Evolutionary conservation across 2,329 filamentous ascomycete genomes (phyloP).

Genomic region (Xylaria multiplex): DNA sequence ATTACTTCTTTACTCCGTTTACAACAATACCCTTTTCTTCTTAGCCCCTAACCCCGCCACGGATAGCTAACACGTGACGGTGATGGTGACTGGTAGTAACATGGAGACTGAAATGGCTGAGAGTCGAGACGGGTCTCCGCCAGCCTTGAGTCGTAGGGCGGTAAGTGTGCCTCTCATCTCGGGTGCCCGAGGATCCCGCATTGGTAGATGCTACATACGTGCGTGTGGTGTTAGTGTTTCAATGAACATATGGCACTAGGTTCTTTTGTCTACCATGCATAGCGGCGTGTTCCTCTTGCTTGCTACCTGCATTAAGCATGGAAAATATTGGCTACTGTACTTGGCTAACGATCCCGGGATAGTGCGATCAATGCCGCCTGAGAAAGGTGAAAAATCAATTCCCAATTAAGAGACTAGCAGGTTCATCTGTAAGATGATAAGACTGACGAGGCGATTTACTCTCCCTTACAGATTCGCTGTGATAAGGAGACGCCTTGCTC

Average conservation of each 20-base stretch:
- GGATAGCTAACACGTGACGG: neutral
- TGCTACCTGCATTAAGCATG: slow-evolving; percentile 1
- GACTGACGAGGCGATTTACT: slow-evolving; percentile 5
- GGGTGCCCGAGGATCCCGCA: slow-evolving; percentile 46
- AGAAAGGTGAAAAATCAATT: slow-evolving; percentile 48
- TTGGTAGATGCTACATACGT: neutral
- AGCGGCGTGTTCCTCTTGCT: too few relatives aligned
- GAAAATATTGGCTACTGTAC: slow-evolving; percentile 31
- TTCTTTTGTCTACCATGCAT: too few relatives aligned
- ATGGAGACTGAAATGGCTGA: slow-evolving; percentile 51
- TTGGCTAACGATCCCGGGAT: slow-evolving; percentile 51
- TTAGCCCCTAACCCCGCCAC: slow-evolving; percentile 1
- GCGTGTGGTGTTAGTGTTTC: slow-evolving; percentile 7
- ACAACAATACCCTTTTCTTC: neutral
- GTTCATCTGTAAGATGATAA: slow-evolving; percentile 15
- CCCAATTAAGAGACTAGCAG: neutral
- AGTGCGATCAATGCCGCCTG: slow-evolving; percentile 55
- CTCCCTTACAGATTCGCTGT: slow-evolving; percentile 62
- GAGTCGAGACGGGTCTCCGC: slow-evolving; percentile 50
- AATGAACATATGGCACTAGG: too few relatives aligned
- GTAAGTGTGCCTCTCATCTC: slow-evolving; percentile 50
- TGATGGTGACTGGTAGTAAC: neutral
- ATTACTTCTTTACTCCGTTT: slow-evolving; percentile 1
- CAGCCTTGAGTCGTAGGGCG: slow-evolving; percentile 52
- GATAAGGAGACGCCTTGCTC: slow-evolving; percentile 68